Base-by-base conservation (phyloP, 768 basidiomycete genomes). In the Suillus americanus region DNA sequence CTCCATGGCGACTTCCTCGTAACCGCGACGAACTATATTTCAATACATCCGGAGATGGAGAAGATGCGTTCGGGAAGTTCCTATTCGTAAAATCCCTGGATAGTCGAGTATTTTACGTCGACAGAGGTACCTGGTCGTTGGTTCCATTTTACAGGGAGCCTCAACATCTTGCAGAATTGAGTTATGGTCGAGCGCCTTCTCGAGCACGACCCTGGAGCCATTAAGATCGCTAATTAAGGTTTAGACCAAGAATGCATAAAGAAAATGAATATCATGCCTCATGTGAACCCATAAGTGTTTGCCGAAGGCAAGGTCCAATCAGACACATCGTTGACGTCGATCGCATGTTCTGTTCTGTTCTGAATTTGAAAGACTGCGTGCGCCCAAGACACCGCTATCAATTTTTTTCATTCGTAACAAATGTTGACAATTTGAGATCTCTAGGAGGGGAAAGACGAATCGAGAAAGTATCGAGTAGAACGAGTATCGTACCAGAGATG, bases 151-250 rank as follows among this genome's bases (percentile, higher is more conserved):
- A 25, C 6, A 37, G 37, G 54, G 20, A 35, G 16, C 13, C n/a
- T 56, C 37, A 8, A 56, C 37, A 6, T 8, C 55, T 14, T 14
- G 55, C n/a, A 37, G 30, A 56, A 37, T 56, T 14, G 55, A 38
- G 55, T 38, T 3, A 23, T 16, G 18, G 28, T 57, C 3, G 37
- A 25, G 23, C 18, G 28, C 16, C 56, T 57, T 57, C 56, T 57
- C 56, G 37, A 40, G 37, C 37, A 6, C 25, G 56, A 57, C 38
- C 38, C 56, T 57, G 12, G 37, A 38, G 16, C 16, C 8, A 57
- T 57, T 55, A 55, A n/a, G 33, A 35, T 56, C 50, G 7, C 50
- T 51, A 16, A 51, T 51, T 57, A 40, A 25, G 40, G 56, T 57
- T 57, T 25, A 57, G 37, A 25, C 23, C 14, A 57, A 25, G 37